Percentiles rank a stretch among this genome's conserved stretches.
phyloP scores from a whole-genome alignment of 2,329 filamentous ascomycete species.

The Verticillium dahliae region DNA sequence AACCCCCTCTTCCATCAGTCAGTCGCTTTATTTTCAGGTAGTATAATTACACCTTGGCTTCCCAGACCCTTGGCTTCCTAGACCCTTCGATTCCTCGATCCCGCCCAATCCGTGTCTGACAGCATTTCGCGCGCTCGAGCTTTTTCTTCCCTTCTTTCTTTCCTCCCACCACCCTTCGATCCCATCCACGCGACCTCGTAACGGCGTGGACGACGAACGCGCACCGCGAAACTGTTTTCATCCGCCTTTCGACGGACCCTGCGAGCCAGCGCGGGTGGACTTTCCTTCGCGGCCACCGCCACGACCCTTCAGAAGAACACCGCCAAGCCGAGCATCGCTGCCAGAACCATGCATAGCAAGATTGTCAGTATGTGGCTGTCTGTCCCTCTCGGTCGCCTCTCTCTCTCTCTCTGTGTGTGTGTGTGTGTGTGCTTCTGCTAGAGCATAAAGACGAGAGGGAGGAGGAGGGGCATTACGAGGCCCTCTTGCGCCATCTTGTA shows the following conservation, averaged over 20 bases:
- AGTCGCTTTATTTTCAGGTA: background rate
- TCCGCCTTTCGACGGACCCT: slow-evolving; percentile 71
- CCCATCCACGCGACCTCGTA: background rate
- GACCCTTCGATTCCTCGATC: background rate
- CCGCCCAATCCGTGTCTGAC: background rate
- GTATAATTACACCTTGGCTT: too few species aligned
- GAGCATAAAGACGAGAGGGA: background rate
- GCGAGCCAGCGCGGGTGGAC: slow-evolving; percentile 65
- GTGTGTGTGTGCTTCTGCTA: too few species aligned
- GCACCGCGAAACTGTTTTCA: slow-evolving; percentile 85
- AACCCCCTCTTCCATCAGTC: background rate
- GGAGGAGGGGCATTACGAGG: background rate
- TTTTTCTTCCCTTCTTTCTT: background rate
- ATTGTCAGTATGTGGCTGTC: slow-evolving; percentile 65
- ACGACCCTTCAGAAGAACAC: slow-evolving; percentile 50
- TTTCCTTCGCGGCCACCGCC: slow-evolving; percentile 65
- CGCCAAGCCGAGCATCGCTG: slow-evolving; percentile 29
- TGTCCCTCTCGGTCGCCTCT: slow-evolving; percentile 2
- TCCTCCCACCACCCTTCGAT: background rate
- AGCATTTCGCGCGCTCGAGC: background rate
- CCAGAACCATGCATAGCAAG: slow-evolving; percentile 79
- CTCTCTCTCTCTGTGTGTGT: background rate
- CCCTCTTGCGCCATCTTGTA: background rate
- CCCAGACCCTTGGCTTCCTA: too few species aligned
- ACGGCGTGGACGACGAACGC: slow-evolving; percentile 7